Evolutionary conservation across 805 yeast genomes (phyloP), one percentile per base, ranked within the genome.

Genomic region (Barnettozyma sucrosica): DNA sequence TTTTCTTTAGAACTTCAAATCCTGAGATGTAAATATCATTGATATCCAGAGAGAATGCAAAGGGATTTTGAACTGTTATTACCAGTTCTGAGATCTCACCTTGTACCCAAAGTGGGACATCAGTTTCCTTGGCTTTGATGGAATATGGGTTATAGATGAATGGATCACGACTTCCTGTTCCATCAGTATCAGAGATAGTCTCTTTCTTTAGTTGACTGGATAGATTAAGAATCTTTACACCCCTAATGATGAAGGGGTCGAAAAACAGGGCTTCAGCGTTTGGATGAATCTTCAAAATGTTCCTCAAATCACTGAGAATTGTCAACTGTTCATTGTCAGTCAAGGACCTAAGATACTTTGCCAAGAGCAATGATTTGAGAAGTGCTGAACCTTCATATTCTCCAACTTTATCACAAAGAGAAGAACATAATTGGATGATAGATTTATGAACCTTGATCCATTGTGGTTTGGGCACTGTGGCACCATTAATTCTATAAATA

Each of bases 61-160:
- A 88, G 8, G 96, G 96, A 61, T 92, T 92, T 58, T 85, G 89
- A 8, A 90, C 57, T 3, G 70, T 66, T 2, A 87, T 66, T 6
- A 68, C 61, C 16, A 85, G 68, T 48, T 80, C 84, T 11, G 78
- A 75, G 5, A 76, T 69, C 45, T 89, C 96, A 30, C 81, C 85
- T 53, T 77, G 77, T 16, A 81, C 81, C 7, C 80, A 54, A 18
- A 70, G 58, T 51, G 65, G 56, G 42, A 51, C 55, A 25, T 58
- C 61, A 13, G 48, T 51, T 2, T 44, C 47, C 18, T 51, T 50
- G 2, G 50, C 21, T 21, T 51, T 50, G n/a, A 55, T 60, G 9
- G 61, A 58, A 49, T 55, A 78, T 0, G 93, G 92, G 59, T 85
- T 82, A 62, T 81, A 80, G 2, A 79, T 66, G 28, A 79, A 65